Evolutionary conservation across 352 stramenopile genomes (phyloP).

Genomic region (Globisporangium apiculatum): DNA sequence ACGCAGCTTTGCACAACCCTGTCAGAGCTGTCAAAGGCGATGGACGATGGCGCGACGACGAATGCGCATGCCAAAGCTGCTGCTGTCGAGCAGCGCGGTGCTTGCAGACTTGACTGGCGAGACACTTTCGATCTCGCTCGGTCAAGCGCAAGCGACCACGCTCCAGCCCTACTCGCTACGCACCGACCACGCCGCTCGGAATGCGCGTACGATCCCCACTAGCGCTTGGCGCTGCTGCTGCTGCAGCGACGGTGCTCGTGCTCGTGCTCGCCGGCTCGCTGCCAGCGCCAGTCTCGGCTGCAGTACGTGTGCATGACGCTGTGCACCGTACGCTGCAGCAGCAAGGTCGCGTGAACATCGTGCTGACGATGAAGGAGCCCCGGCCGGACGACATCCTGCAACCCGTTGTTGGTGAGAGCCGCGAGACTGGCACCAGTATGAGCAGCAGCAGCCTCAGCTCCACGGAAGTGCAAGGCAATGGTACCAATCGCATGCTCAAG

Average conservation of each 20-base stretch:
- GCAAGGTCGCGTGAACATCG: constrained; percentile 19
- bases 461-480: constrained; percentile 6
- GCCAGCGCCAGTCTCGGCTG: constrained; percentile 1
- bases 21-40: too few species aligned
- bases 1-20: too few species aligned
- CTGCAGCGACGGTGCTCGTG: neutral
- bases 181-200: neutral
- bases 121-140: neutral
- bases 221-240: constrained; percentile 3
- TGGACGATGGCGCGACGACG: neutral
- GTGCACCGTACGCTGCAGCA: constrained; percentile 15
- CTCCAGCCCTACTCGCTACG: neutral
- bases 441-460: neutral
- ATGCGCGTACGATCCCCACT: constrained; percentile 5
- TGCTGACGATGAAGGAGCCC: constrained; percentile 25
- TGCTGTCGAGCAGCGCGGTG: neutral
- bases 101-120: too few species aligned
- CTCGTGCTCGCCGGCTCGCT: neutral
- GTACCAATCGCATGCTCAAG: neutral
- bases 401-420: neutral
- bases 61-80: neutral
- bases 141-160: neutral
- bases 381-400: constrained; percentile 16
- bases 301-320: constrained; percentile 7
- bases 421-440: neutral